Evolutionary conservation across 192 early-diverging fungal species (phyloP), one percentile per base, ranked within the genome.

Genomic region (Phycomyces blakesleeanus): DNA sequence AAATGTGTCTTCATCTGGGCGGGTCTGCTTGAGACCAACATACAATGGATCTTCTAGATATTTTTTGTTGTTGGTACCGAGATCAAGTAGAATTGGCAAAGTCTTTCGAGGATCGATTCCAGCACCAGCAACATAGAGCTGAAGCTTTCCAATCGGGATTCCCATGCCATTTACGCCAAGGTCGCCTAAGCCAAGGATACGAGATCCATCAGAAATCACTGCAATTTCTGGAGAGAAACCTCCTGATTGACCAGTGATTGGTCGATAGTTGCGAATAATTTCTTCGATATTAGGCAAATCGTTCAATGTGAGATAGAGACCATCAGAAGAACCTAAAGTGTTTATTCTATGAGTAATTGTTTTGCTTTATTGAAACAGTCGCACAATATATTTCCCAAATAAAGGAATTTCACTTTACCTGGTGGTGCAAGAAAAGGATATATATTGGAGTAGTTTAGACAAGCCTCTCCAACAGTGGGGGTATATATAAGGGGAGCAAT

Each of bases 141-240:
- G 93, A 38, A 98, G 88, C 74, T 96, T 98, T 71, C 93, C 94
- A 27, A 96, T 89, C 16, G 93, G 91, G 64, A 98, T 98, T 51
- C 93, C 93, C 87, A 96, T 93, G 41, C 96, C 96, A 73, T 92
- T 93, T 53, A 96, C 85, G 70, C 95, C 96, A 37, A 94, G 83
- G 72, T 97, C 95, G 56, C 96, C 96, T 22, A 96, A 83, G 21
- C 96, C 96, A 41, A 98, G 80, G 66, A 98, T 95, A 61, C 93
- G 86, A 26, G 89, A 92, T 25, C 96, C 94, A 72, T 98, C 96
- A 3, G 94, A 93, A 60, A 98, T 91, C 39, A 98, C 96, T n/a
- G 89, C 83, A 57, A 93, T 95, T 59, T 94, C 84, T 18, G 89
- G 89, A 22, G 75, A 75, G n/a, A 77, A 63, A 18, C 67, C 63